These are phyloP conservation scores for Sclerotinia minor DNA, from an alignment of 2,329 filamentous ascomycete species.

Conservation along the genomic window DNA sequence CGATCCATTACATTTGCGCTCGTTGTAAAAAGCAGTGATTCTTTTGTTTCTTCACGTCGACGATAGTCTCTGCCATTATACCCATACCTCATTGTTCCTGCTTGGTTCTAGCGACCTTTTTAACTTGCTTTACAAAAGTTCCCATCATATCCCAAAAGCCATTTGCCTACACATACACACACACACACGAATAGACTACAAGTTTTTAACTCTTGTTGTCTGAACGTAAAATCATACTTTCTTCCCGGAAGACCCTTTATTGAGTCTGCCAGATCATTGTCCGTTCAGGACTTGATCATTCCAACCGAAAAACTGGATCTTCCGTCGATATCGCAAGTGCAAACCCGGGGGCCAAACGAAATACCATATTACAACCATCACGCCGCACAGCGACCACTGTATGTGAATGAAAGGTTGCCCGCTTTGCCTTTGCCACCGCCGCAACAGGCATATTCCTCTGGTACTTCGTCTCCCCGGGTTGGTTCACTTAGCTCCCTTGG, in stretches of 20 bases:
- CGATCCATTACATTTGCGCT: conserved; percentile 33
- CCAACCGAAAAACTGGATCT: conserved; percentile 91
- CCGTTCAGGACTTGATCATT: conserved; percentile 38
- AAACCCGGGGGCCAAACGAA: conserved; percentile 75
- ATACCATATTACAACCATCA: conserved; percentile 68
- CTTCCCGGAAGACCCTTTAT: conserved; percentile 31
- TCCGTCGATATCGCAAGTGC: conserved; percentile 80
- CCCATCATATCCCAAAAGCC: not conserved
- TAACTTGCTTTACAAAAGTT: conserved; percentile 9
- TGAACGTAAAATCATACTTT: conserved; percentile 15
- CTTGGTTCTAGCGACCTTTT: conserved; percentile 15
- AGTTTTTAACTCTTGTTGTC: conserved; percentile 23
- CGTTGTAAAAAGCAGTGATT: conserved; percentile 33
- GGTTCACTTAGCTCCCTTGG: conserved; percentile 67
- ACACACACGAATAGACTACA: conserved; percentile 17
- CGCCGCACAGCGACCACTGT: conserved; percentile 62
- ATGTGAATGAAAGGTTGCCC: conserved; percentile 72
- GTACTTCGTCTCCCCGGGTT: conserved; percentile 72
- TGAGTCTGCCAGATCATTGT: conserved; percentile 37
- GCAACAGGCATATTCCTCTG: conserved; percentile 63
- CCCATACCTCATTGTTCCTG: conserved; percentile 27
- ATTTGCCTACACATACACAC: not conserved
- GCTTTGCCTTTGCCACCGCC: conserved; percentile 68
- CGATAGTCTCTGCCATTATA: conserved; percentile 26
- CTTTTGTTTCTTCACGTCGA: conserved; percentile 24